A percentile compares a stretch with the other conserved stretches of the same genome.
phyloP scores from a whole-genome alignment of 441 rosid genomes.

The Erysimum cheiri region DNA sequence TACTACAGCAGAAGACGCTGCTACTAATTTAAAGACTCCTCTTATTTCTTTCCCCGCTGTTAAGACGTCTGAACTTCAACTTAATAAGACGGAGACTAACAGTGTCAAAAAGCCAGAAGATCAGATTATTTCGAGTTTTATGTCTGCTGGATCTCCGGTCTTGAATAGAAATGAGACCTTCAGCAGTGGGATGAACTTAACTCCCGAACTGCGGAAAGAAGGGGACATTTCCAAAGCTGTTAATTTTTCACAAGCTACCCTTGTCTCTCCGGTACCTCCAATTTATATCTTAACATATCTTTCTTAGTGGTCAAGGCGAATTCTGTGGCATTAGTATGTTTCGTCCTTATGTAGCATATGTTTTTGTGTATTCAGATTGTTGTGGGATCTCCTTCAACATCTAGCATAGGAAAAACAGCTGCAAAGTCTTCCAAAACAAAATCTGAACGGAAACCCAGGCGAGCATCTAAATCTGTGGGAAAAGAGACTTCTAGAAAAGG shows the following conservation, averaged over 20 bases:
- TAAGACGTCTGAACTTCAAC: constrained; percentile 51
- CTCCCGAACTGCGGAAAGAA: constrained; percentile 58
- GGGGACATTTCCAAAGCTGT: constrained; percentile 57
- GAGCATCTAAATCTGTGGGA: constrained; percentile 64
- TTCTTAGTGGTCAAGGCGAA: constrained; percentile 30
- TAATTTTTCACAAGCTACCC: constrained; percentile 48
- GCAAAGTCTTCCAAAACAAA: constrained; percentile 60
- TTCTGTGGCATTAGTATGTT: constrained; percentile 17
- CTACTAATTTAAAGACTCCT: constrained; percentile 51
- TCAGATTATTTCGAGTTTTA: constrained; percentile 47
- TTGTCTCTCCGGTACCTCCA: constrained; percentile 53
- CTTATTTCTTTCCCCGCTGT: constrained; percentile 45
- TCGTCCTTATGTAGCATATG: constrained; percentile 32
- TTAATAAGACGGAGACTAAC: constrained; percentile 46
- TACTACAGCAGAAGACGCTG: constrained; percentile 46
- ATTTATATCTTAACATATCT: constrained; percentile 13
- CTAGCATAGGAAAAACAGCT: constrained; percentile 54
- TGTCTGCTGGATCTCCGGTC: constrained; percentile 47
- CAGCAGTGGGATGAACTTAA: constrained; percentile 62
- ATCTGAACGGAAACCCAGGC: constrained; percentile 80
- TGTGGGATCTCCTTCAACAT: constrained; percentile 63
- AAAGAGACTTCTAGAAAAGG: constrained; percentile 72
- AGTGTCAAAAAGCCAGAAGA: constrained; percentile 47
- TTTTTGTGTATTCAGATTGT: constrained; percentile 56
- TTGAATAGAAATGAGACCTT: constrained; percentile 50